These are phyloP conservation scores for Cladosporium sp. DNA, from an alignment of 2,329 filamentous ascomycete species.

Conservation along the genomic window DNA sequence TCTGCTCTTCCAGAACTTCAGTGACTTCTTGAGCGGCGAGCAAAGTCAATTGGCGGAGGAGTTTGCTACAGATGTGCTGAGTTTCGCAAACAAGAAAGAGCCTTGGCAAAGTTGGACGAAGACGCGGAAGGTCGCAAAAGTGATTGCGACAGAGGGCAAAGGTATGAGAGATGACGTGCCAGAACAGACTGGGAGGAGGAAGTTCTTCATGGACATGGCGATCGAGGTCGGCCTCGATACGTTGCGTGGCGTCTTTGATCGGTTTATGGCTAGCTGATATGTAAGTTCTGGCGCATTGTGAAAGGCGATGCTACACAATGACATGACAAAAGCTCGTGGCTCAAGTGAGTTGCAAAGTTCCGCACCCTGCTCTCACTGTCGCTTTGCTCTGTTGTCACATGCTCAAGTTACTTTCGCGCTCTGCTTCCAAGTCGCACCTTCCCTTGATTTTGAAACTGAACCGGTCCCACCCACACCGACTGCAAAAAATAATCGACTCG, in stretches of 20 bases:
- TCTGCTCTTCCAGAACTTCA: constrained; percentile 50
- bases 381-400: background rate
- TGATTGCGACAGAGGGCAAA: constrained; percentile 14
- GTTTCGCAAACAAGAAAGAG: constrained; percentile 41
- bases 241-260: constrained; percentile 19
- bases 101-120: constrained; percentile 39
- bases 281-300: background rate
- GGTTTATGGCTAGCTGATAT: constrained; percentile 16
- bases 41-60: constrained; percentile 36
- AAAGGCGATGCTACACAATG: background rate
- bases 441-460: background rate
- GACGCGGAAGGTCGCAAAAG: constrained; percentile 27
- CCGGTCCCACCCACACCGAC: background rate
- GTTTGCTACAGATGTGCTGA: constrained; percentile 43
- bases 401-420: background rate
- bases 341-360: background rate
- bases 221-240: constrained; percentile 23
- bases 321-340: background rate
- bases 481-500: background rate
- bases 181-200: constrained; percentile 21
- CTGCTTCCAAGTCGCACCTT: background rate
- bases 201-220: constrained; percentile 21
- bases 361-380: background rate
- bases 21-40: constrained; percentile 38
- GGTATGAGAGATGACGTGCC: constrained; percentile 24